Base-by-base conservation (phyloP, 2,329 filamentous ascomycete genomes). In the Sphaceloma murrayae region DNA sequence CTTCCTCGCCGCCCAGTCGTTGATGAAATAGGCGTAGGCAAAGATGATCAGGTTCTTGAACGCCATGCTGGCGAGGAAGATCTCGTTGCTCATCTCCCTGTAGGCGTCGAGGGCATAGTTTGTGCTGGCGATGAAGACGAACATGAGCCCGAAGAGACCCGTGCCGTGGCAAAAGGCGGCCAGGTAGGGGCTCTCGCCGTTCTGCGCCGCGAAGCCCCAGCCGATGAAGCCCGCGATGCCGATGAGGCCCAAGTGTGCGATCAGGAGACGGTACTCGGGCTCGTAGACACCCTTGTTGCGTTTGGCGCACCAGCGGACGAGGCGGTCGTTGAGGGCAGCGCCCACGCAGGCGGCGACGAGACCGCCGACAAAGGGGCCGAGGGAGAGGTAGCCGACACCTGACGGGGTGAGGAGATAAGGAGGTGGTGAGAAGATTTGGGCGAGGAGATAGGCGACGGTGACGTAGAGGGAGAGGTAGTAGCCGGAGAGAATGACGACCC, bases 201-300 rank as follows among this genome's bases (percentile, higher is more conserved):
- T 46, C 17, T 52, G 44, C 3, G 51, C 52, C 11, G 56, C 43
- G 27, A 52, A 47, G 4, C 61, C 58, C 38, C 58, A 62, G 2
- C 54, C 56, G 44, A 60, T 58, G 43, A 61, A 56, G 7, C 56
- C 55, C 30, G 32, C 44, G n/a, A 57, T 54, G 10, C 59, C 57
- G 2, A 63, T 52, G 24, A 40, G 4, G 24, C 36, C 36, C 13
- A 27, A 16, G 24, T 40, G 36, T 26, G 60, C 54, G 17, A 62
- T 56, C 1, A 68, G 57, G 6, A 70, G 59, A 7, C 71, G 64
- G 51, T 73, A 74, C 51, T 74, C 70, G 4, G 71, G 72, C 52
- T 74, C 70, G 54, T 73, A 74, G 36, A 72, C 58, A n/a, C 71
- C 70, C 14, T 58, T 59, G 53, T 73, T 74, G 48, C 61, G 65